These are phyloP conservation scores for Penicillium turbatum DNA, from an alignment of 495 filamentous ascomycete genomes.

Conservation along the genomic window DNA sequence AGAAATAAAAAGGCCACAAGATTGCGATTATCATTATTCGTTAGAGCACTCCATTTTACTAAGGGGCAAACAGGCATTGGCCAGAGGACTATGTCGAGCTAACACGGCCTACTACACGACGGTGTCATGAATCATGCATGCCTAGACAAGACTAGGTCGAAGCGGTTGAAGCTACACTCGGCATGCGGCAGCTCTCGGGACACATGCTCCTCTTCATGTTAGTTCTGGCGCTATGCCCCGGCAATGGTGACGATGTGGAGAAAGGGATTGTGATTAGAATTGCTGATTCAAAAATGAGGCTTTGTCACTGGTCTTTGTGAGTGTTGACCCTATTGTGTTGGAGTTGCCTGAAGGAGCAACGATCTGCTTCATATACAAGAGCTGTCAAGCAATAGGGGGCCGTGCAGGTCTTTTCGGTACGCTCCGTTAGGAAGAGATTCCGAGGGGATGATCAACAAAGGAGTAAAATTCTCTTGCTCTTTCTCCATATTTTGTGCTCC, in stretches of 20 bases:
- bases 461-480: neutral
- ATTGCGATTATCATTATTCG: no score
- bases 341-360: neutral
- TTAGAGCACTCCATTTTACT: neutral
- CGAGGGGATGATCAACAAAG: neutral
- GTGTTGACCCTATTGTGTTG: neutral
- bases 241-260: neutral
- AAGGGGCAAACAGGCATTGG: slow-evolving; percentile 15
- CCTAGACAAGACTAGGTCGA: slow-evolving; percentile 5
- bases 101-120: neutral
- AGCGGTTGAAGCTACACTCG: neutral
- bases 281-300: neutral
- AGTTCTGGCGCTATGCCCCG: neutral
- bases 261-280: neutral
- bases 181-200: neutral
- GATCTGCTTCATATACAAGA: neutral
- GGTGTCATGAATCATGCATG: neutral
- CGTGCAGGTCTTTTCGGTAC: slow-evolving; percentile 1
- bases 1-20: neutral
- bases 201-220: neutral
- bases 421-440: neutral
- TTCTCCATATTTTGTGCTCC: no score
- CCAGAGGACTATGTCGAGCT: neutral
- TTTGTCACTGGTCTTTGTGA: neutral
- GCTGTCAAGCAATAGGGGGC: neutral